Percentiles rank a stretch among this genome's conserved stretches.
These are phyloP conservation scores for Wakefieldia striispora DNA, from an alignment of 768 basidiomycete genomes.

Conservation along the genomic window DNA sequence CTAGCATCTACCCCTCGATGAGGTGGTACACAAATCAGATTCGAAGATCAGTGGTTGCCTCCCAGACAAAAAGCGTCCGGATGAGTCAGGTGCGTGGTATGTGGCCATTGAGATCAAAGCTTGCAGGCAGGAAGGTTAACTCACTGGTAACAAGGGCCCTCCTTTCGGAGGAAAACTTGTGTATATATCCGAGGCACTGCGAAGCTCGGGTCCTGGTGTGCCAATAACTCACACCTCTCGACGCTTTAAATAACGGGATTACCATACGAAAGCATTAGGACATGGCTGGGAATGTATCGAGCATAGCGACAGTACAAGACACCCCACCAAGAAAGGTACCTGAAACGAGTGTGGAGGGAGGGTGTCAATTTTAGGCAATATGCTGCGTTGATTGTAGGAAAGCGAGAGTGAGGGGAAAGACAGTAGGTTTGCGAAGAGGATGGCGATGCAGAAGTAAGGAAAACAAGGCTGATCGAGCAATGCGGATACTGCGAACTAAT, in stretches of 20 bases:
- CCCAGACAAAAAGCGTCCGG: slow-evolving; percentile 2
- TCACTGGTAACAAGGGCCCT: slow-evolving; percentile 3
- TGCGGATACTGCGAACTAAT: slow-evolving; percentile 24
- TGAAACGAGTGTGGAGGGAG: slow-evolving; percentile 31
- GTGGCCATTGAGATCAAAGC: slow-evolving; percentile 2
- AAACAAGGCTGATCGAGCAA: slow-evolving; percentile 20
- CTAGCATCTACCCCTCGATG: slow-evolving; percentile 9
- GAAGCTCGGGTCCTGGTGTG: slow-evolving; percentile 7
- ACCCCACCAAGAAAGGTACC: slow-evolving; percentile 24
- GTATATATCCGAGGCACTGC: slow-evolving; percentile 6
- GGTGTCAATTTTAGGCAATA: slow-evolving; percentile 25
- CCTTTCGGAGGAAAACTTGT: slow-evolving; percentile 4
- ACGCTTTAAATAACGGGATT: slow-evolving; percentile 28
- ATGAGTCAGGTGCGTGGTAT: slow-evolving; percentile 2
- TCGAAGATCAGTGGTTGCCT: not conserved
- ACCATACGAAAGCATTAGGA: slow-evolving; percentile 38
- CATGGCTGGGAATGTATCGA: slow-evolving; percentile 34
- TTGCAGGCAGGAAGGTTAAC: slow-evolving; percentile 10
- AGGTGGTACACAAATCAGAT: slow-evolving; percentile 16
- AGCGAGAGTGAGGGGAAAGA: slow-evolving; percentile 11
- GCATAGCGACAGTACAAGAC: slow-evolving; percentile 35
- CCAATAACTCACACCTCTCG: slow-evolving; percentile 9
- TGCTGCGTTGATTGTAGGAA: slow-evolving; percentile 21
- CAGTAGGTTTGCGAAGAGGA: slow-evolving; percentile 16
- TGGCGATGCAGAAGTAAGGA: slow-evolving; percentile 21